Percentiles rank a stretch among this genome's conserved stretches.
These are phyloP conservation scores for Fermentozyma sake DNA, from an alignment of 1,139 yeast species.

Conservation along the genomic window DNA sequence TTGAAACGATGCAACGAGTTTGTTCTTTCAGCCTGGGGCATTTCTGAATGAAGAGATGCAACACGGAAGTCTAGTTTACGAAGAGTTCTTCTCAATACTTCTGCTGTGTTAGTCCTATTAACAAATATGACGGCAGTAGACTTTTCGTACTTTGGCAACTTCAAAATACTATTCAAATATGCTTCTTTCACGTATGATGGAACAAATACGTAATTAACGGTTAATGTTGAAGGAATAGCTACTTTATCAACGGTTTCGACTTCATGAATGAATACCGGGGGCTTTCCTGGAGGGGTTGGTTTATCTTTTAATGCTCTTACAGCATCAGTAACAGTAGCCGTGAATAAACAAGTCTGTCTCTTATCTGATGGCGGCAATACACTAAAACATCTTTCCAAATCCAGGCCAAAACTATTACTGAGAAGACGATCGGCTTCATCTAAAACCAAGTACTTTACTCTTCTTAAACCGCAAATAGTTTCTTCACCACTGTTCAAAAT, in stretches of 20 bases:
- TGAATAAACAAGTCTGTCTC: conserved; percentile 85
- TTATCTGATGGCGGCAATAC: conserved; percentile 65
- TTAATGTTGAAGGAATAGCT: conserved; percentile 74
- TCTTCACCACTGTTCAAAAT: conserved; percentile 86
- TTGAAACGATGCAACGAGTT: conserved; percentile 88
- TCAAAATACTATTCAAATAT: conserved; percentile 65
- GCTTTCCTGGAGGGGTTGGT: conserved; percentile 57
- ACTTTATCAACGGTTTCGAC: conserved; percentile 67
- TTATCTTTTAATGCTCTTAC: conserved; percentile 75
- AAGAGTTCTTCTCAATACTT: conserved; percentile 71
- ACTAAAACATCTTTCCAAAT: conserved; percentile 66
- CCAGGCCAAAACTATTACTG: conserved; percentile 79
- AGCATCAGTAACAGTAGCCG: conserved; percentile 95
- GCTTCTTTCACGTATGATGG: conserved; percentile 93
- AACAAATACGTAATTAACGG: conserved; percentile 49
- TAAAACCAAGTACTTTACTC: conserved; percentile 75
- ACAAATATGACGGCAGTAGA: conserved; percentile 83
- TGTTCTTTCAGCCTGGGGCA: conserved; percentile 90
- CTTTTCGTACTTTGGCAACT: conserved; percentile 56
- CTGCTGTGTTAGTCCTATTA: conserved; percentile 87
- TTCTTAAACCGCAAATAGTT: conserved; percentile 69
- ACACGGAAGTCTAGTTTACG: conserved; percentile 72
- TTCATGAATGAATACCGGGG: conserved; percentile 74
- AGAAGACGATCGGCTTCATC: conserved; percentile 96
- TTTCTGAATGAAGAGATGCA: conserved; percentile 88